Conservation (phyloP, 805 yeast genomes). For the Saturnispora silvae region DNA sequence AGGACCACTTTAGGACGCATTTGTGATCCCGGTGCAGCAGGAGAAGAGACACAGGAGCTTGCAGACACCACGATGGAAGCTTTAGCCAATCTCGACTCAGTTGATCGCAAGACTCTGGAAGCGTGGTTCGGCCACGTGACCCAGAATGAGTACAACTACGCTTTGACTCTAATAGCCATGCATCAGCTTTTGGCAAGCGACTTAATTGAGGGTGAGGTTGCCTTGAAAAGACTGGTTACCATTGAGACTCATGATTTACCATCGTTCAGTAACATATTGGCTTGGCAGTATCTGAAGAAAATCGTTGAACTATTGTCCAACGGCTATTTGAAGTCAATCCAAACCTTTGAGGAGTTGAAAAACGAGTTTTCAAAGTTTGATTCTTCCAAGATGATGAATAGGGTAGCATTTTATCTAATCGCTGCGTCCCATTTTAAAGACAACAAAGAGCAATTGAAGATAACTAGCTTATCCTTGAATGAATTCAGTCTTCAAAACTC, state of each 20-base stretch:
- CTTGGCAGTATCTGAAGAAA: constrained; percentile 16
- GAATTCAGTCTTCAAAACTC: constrained; percentile 12
- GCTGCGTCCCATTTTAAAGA: constrained; percentile 13
- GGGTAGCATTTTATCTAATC: constrained; percentile 13
- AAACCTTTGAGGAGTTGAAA: constrained; percentile 5
- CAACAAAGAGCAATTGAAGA: not conserved
- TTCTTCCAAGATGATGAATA: constrained; percentile 5
- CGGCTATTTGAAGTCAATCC: not conserved
- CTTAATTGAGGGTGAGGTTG: not conserved
- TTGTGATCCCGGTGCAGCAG: not conserved
- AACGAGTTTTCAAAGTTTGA: constrained; percentile 6
- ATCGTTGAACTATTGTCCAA: constrained; percentile 7
- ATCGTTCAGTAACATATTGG: constrained; percentile 16
- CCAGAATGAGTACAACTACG: constrained; percentile 7
- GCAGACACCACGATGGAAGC: constrained; percentile 8
- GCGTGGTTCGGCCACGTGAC: constrained; percentile 1
- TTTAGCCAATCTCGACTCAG: constrained; percentile 1
- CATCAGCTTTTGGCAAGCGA: not conserved
- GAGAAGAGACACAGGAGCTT: not conserved
- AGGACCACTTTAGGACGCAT: constrained; percentile 11
- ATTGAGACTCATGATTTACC: constrained; percentile 14
- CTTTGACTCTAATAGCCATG: not conserved
- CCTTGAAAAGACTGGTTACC: constrained; percentile 1
- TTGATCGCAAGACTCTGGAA: not conserved
- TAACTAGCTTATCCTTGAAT: constrained; percentile 8